Evolutionary conservation across 139 green algal genomes (phyloP), one percentile per base, ranked within the genome.

Genomic region (Coccomyxa sp.): DNA sequence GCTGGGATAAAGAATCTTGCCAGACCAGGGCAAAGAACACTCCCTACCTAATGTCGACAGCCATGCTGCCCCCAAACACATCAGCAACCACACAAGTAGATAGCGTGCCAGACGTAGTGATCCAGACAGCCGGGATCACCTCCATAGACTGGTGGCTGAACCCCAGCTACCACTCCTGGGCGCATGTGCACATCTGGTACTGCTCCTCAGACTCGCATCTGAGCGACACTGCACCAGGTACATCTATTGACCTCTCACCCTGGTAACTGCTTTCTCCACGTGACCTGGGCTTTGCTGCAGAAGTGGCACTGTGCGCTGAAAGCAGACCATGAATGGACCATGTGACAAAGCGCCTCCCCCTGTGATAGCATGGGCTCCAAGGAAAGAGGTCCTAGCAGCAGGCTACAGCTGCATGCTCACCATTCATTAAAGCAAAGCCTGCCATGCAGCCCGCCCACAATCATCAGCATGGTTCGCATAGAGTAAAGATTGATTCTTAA

Each of bases 121-220:
- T 71, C 2, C 64, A 71, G 64, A 29, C 29, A 71, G 18, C 31
- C 27, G 74, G 74, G 31, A 78, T 78, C 44, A 36, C 33, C 14
- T 78, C 74, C 22, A 12, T 39, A 8, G 44, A 78, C 31, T 14
- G 44, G 0, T 31, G 9, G 6, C 9, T 6, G 9, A 78, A 78
- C 74, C 39, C 39, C 9, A 29, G 29, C 8, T 78, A 70, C 44
- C 5, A 41, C 41, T 22, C 31, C 41, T 78, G 74, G 74, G 70
- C 70, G 44, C 74, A 78, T 1, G 74, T 78, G 41, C 58, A 70
- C 41, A 33, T 78, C 37, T 78, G 44, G 44, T 78, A 78, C 74
- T 78, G 74, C 74, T 70, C 74, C 44, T 71, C 44, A 6, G 74
- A 78, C 44, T 78, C 74, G 10, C 55, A 39, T 16, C 74, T 78